A percentile compares a stretch with the other conserved stretches of the same genome.
These are phyloP conservation scores for Bruguiera hainesii DNA, from an alignment of 441 rosid genomes.

Conservation along the genomic window DNA sequence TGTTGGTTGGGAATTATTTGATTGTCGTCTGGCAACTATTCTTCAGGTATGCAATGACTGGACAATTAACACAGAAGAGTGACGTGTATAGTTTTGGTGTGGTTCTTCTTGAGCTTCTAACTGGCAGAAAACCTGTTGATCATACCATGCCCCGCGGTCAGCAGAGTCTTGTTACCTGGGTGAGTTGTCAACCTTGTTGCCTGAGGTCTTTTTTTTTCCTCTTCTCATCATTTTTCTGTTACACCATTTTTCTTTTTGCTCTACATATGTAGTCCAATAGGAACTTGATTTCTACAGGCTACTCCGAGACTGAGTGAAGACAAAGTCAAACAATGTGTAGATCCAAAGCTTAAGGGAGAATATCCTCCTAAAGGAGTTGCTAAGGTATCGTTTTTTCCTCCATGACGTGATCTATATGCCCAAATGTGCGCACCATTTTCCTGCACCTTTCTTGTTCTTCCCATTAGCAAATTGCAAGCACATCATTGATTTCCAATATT, in stretches of 20 bases:
- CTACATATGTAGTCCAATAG: conserved; percentile 9
- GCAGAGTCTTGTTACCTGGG: conserved; percentile 99
- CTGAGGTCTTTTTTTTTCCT: background rate
- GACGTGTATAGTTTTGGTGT: conserved; percentile 99
- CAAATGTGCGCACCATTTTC: background rate
- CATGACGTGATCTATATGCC: background rate
- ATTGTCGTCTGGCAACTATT: conserved; percentile 6
- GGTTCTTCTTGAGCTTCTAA: conserved; percentile 91
- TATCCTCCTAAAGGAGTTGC: conserved; percentile 95
- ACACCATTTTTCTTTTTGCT: background rate
- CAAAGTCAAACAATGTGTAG: conserved; percentile 95
- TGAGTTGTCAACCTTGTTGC: conserved; percentile 26
- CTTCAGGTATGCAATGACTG: conserved; percentile 96
- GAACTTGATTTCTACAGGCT: conserved; percentile 51
- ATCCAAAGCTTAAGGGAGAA: conserved; percentile 91
- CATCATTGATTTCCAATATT: background rate
- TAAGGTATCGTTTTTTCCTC: conserved; percentile 44
- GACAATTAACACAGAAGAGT: conserved; percentile 97
- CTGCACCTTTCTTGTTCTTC: background rate
- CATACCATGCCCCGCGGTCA: conserved; percentile 99
- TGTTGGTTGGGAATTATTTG: background rate
- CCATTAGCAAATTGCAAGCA: background rate
- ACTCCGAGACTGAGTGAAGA: conserved; percentile 97
- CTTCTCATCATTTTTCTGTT: conserved; percentile 4
- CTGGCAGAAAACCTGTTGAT: conserved; percentile 98